Evolutionary conservation across 495 filamentous ascomycete genomes (phyloP), one percentile per base, ranked within the genome.

Genomic region (Penicillium cosmopolitanum): DNA sequence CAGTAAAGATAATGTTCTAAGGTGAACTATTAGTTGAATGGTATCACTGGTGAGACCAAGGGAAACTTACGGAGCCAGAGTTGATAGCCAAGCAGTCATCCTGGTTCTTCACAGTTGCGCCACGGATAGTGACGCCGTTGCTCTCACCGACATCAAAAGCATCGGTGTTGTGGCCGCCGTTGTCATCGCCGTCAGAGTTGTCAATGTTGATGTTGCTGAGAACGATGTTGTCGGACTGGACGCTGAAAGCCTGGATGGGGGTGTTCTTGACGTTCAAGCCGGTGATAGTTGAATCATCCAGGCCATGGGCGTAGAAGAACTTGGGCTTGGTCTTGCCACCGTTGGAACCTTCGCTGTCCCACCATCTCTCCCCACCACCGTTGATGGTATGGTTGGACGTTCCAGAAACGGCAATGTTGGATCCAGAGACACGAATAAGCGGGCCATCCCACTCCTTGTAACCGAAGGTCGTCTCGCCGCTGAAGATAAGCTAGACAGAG

Each of bases 81-180:
- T 87, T 89, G 58, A 89, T 64, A 9, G 86, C 86, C 11, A 89
- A 66, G 63, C 87, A 89, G 63, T 89, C 86, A 60, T 88, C 86
- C 68, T 89, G 87, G 66, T 84, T 89, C 55, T 83, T 76, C 2
- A 88, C 79, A 23, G 65, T 81, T 12, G 83, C 81, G 18, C 76
- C 74, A 15, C 70, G 73, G 59, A 89, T 87, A 23, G 72, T 79
- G 15, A 88, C 73, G 11, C 77, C 72, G 21, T 73, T 76, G 6
- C 75, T 80, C 2, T 63, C 66, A 6, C 85, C 80, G 56, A 90
- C 75, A 57, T 89, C 87, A 66, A 89, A 90, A 9, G 77, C 87
- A 63, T 90, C 87, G 4, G 87, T 89, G 71, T 89, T 90, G 60
- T 86, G 82, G 8, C 82, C 86, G 12, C 72, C 69, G 12, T 63